A percentile compares a stretch with the other conserved stretches of the same genome.
Evolutionary conservation across 2,329 filamentous ascomycete genomes (phyloP).

Genomic region (Knufia fluminis): DNA sequence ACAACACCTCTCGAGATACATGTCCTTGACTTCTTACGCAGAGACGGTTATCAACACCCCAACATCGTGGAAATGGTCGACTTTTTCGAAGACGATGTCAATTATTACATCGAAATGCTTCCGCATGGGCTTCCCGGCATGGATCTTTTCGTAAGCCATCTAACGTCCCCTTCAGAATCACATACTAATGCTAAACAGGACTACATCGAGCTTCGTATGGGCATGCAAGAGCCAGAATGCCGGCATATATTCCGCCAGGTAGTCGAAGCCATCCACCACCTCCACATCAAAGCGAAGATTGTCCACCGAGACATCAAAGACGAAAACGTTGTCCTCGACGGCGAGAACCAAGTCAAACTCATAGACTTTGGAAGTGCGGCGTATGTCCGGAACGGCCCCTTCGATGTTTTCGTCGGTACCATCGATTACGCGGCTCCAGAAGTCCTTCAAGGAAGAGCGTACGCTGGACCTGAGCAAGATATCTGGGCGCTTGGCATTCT

Average conservation of each 20-base stretch:
- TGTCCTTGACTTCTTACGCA: conserved; percentile 82
- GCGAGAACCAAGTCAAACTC: conserved; percentile 88
- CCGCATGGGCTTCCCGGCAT: conserved; percentile 93
- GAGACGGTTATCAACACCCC: conserved; percentile 55
- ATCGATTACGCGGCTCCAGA: conserved; percentile 99
- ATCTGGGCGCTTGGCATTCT: conserved; percentile 97
- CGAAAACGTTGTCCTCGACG: conserved; percentile 93
- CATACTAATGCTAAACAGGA: conserved; percentile 39
- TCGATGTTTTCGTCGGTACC: conserved; percentile 97
- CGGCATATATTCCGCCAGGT: conserved; percentile 94
- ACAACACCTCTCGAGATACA: conserved; percentile 97
- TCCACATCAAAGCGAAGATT: conserved; percentile 82
- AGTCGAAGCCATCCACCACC: conserved; percentile 75
- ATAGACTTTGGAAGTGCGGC: conserved; percentile 98
- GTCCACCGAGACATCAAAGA: conserved; percentile 99
- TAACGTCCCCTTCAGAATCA: not conserved
- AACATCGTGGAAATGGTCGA: conserved; percentile 63
- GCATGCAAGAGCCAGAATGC: conserved; percentile 93
- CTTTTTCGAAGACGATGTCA: conserved; percentile 57
- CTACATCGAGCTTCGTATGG: conserved; percentile 91
- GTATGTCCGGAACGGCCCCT: conserved; percentile 96
- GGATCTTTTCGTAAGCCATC: conserved; percentile 62
- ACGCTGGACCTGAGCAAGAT: conserved; percentile 93
- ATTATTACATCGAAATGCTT: conserved; percentile 98
- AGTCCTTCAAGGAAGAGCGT: conserved; percentile 83